Conservation (phyloP, 2,329 filamentous ascomycete genomes). For the Neofusicoccum kwambonambiense region DNA sequence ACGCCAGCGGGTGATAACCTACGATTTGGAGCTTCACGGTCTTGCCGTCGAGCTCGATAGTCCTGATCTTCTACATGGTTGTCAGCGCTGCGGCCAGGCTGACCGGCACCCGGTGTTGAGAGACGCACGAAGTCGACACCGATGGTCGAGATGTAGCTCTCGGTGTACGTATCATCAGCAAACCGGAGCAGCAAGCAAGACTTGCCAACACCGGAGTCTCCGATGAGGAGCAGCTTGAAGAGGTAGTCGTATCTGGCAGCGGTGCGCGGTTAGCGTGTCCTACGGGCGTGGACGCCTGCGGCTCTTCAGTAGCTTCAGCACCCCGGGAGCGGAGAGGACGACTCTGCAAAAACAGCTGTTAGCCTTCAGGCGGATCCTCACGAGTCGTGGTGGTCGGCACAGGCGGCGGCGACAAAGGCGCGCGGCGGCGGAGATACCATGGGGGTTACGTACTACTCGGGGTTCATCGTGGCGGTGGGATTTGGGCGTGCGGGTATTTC, state of each 20-base stretch:
- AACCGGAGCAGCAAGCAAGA: conserved; percentile 97
- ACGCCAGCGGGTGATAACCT: conserved; percentile 43
- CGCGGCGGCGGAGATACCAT: conserved; percentile 19
- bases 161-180: conserved; percentile 98
- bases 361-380: not conserved
- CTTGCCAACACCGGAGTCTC: conserved; percentile 99
- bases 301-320: not conserved
- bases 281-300: conserved; percentile 3
- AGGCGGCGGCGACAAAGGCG: conserved; percentile 15
- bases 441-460: conserved; percentile 73
- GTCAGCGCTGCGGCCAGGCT: conserved; percentile 30
- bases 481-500: not conserved
- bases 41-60: conserved; percentile 99
- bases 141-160: conserved; percentile 99
- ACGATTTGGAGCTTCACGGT: conserved; percentile 99
- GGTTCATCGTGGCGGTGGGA: conserved; percentile 69
- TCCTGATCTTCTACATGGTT: conserved; percentile 86
- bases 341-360: conserved; percentile 14
- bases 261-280: conserved; percentile 14
- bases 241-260: conserved; percentile 96
- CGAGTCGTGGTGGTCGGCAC: not conserved
- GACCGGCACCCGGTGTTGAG: conserved; percentile 13
- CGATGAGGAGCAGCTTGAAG: conserved; percentile 99
- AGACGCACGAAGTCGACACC: conserved; percentile 93
- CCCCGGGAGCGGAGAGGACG: not conserved